Evolutionary conservation across 495 filamentous ascomycete species (phyloP).

Genomic region (Penicillium cosmopolitanum): DNA sequence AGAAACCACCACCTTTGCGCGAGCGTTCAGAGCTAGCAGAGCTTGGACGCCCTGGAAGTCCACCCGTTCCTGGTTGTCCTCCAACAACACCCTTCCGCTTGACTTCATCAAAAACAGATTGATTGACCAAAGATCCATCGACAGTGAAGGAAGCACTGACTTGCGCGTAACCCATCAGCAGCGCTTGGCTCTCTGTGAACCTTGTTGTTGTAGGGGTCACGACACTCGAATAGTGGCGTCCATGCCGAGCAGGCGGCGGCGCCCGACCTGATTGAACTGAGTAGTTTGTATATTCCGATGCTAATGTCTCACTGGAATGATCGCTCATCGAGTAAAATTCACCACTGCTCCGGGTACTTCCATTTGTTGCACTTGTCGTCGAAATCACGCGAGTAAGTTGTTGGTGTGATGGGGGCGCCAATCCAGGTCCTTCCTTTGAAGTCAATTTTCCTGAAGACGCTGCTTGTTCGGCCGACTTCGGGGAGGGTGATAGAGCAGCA

Average conservation of each 20-base stretch:
- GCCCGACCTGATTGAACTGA: constrained; percentile 51
- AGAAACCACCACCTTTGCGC: constrained; percentile 77
- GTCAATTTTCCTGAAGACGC: constrained; percentile 14
- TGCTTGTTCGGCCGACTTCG: constrained; percentile 25
- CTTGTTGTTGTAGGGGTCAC: constrained; percentile 38
- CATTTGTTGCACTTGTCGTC: constrained; percentile 65
- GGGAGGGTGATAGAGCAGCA: constrained; percentile 40
- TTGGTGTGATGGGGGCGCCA: constrained; percentile 51
- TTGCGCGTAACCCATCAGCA: constrained; percentile 99
- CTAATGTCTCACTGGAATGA: constrained; percentile 88
- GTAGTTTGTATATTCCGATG: constrained; percentile 83
- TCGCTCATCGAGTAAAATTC: constrained; percentile 96
- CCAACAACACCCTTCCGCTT: constrained; percentile 92
- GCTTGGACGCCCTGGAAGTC: constrained; percentile 49
- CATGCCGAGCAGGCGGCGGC: constrained; percentile 54
- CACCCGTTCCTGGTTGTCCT: constrained; percentile 76
- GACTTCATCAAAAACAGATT: constrained; percentile 90
- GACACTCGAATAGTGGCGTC: constrained; percentile 64
- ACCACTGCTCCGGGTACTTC: constrained; percentile 78
- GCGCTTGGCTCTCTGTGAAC: constrained; percentile 63
- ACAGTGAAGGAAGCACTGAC: constrained; percentile 90
- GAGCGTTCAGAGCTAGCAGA: constrained; percentile 56
- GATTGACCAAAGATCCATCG: constrained; percentile 88
- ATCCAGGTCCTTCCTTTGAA: constrained; percentile 20
- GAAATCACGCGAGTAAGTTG: constrained; percentile 74